phyloP scores from a whole-genome alignment of 768 basidiomycete genomes.

The Pleurotus djamor region DNA sequence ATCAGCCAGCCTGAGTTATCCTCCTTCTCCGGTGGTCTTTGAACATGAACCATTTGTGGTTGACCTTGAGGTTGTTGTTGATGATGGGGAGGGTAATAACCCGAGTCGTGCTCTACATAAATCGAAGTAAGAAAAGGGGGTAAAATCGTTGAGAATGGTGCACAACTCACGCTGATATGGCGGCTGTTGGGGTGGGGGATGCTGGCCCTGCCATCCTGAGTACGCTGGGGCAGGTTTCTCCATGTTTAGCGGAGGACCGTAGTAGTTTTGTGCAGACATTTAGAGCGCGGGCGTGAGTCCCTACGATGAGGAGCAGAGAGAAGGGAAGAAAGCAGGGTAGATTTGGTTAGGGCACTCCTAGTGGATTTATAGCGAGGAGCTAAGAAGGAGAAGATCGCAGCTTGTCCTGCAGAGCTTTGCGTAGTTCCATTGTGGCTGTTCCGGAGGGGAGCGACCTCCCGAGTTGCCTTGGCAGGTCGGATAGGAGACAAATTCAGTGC shows the following conservation, averaged over 20 bases:
- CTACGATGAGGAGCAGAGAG: too few relatives aligned
- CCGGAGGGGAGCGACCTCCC: too few relatives aligned
- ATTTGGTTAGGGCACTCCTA: too few relatives aligned
- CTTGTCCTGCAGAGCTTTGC: too few relatives aligned
- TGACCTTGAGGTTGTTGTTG: conserved; percentile 8
- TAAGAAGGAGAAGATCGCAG: too few relatives aligned
- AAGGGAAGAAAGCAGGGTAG: too few relatives aligned
- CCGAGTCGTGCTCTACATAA: neutral
- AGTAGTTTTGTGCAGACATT: neutral
- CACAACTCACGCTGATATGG: neutral
- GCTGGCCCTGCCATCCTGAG: conserved; percentile 1
- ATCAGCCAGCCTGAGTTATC: conserved; percentile 2
- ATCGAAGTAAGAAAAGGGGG: neutral
- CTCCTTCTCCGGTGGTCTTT: conserved; percentile 1
- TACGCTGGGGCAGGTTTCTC: conserved; percentile 5
- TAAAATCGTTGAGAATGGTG: neutral
- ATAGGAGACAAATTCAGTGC: too few relatives aligned
- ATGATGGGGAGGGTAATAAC: neutral
- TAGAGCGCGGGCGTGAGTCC: too few relatives aligned
- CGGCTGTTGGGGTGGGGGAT: neutral
- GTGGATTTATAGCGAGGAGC: too few relatives aligned
- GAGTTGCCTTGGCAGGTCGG: too few relatives aligned
- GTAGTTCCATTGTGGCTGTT: too few relatives aligned
- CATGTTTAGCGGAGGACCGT: neutral
- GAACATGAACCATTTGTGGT: conserved; percentile 10